phyloP scores from a whole-genome alignment of 495 filamentous ascomycete species.

The Tuber calosporum region DNA sequence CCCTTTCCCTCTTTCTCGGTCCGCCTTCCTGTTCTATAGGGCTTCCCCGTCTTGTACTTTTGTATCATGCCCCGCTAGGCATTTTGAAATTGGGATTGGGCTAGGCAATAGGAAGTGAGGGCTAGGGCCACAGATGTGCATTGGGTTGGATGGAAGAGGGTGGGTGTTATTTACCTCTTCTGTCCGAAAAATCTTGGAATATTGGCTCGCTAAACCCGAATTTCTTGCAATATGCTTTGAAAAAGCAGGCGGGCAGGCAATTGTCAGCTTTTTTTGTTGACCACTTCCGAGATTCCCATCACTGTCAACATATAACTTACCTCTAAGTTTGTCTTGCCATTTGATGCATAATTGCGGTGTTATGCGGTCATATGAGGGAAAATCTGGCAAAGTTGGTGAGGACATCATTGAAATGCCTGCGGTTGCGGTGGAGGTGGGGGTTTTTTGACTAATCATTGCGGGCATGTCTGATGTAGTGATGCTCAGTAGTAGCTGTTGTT shows the following conservation, averaged over 20 bases:
- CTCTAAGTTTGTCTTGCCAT: not conserved
- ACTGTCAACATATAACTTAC: not conserved
- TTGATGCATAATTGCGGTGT: too few species aligned
- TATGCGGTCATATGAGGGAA: not conserved
- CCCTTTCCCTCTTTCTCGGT: not conserved
- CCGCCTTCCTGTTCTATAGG: not conserved
- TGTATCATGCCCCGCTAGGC: not conserved
- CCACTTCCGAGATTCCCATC: not conserved
- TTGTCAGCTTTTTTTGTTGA: not conserved
- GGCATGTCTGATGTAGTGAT: not conserved
- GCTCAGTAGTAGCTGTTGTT: not conserved
- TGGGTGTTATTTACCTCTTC: constrained; percentile 1
- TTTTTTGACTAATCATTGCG: not conserved
- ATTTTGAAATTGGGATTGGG: not conserved
- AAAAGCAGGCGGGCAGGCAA: not conserved
- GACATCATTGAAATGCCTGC: not conserved
- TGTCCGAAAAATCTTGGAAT: not conserved
- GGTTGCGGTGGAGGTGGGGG: not conserved
- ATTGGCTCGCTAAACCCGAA: not conserved
- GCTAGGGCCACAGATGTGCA: not conserved
- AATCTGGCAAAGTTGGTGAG: not conserved
- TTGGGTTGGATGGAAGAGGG: not conserved
- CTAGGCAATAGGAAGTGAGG: not conserved
- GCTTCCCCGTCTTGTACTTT: not conserved
- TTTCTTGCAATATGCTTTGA: not conserved